These are phyloP conservation scores for Chlamydomonas sp. DNA, from an alignment of 139 green algal genomes.

Conservation along the genomic window DNA sequence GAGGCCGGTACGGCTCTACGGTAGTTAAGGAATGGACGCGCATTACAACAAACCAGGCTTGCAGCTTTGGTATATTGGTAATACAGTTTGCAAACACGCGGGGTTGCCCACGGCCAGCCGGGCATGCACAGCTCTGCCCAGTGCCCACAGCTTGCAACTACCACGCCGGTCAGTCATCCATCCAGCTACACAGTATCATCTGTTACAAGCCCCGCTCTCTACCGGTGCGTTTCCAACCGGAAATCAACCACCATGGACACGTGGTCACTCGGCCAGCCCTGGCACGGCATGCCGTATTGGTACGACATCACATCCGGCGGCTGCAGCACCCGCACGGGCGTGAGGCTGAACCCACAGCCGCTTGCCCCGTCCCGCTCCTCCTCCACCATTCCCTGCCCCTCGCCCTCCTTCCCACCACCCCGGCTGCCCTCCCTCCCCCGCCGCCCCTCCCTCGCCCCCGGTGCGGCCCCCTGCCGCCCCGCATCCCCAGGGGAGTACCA, in stretches of 20 bases:
- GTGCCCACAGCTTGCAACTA: too few species aligned
- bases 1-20: too few species aligned
- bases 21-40: too few species aligned
- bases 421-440: background rate
- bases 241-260: constrained; percentile 49
- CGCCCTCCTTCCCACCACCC: background rate
- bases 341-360: background rate
- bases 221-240: background rate
- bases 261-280: constrained; percentile 47
- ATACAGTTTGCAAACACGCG: too few species aligned
- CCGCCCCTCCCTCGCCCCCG: background rate
- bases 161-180: too few species aligned
- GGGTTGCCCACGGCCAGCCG: too few species aligned
- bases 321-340: constrained; percentile 35
- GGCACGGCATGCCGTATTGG: constrained; percentile 40
- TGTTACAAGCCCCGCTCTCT: too few species aligned
- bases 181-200: too few species aligned
- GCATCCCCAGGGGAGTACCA: constrained; percentile 28
- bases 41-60: too few species aligned
- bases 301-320: constrained; percentile 28
- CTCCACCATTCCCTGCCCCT: background rate
- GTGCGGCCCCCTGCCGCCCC: background rate
- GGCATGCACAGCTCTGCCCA: too few species aligned
- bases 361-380: background rate
- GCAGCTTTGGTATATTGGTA: too few species aligned